Evolutionary conservation across 306 rosid species (phyloP).

Genomic region (Aeschynomene evenia): DNA sequence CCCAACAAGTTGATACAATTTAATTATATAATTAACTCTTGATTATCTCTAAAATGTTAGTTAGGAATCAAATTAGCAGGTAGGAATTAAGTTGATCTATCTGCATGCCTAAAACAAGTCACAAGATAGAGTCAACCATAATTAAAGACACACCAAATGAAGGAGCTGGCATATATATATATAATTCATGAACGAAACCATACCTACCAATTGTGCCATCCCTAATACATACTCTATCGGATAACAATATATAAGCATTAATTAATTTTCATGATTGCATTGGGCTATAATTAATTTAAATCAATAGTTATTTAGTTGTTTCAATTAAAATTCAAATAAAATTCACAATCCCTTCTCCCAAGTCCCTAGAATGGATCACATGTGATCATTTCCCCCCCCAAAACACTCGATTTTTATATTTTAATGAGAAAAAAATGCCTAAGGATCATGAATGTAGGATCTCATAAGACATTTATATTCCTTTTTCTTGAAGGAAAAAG

Average conservation of each 20-base stretch:
- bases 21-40: no score
- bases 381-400: constrained; percentile 29
- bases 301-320: constrained; percentile 15
- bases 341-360: neutral
- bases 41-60: neutral
- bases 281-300: constrained; percentile 30
- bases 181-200: constrained; percentile 30
- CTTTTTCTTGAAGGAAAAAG: neutral
- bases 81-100: constrained; percentile 21
- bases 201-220: constrained; percentile 36
- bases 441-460: constrained; percentile 9
- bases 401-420: neutral
- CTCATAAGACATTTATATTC: neutral
- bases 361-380: constrained; percentile 26
- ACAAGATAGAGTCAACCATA: constrained; percentile 32
- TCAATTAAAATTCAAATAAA: constrained; percentile 10
- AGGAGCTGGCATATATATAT: constrained; percentile 35
- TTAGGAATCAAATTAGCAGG: neutral
- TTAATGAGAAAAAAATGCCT: neutral
- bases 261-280: constrained; percentile 30
- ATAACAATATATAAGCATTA: constrained; percentile 36
- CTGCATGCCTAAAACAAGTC: neutral
- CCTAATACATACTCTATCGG: constrained; percentile 20
- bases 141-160: constrained; percentile 32
- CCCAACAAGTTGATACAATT: constrained; percentile 10